Percentiles rank a stretch among this genome's conserved stretches.
Evolutionary conservation across 2,329 filamentous ascomycete species (phyloP).

Genomic region (Claviceps pusilla): DNA sequence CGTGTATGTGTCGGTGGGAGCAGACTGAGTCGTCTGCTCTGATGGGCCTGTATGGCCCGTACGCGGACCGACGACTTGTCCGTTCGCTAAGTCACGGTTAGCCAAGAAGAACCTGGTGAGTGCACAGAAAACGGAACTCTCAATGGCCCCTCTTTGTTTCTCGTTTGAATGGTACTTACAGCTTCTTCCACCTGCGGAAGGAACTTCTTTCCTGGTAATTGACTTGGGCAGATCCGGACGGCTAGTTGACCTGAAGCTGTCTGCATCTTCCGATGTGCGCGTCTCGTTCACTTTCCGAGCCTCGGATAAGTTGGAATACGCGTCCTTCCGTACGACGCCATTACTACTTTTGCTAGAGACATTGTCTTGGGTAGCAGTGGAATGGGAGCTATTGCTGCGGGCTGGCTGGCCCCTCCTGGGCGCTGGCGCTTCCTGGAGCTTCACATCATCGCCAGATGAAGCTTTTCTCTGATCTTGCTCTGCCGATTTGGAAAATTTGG

Average conservation of each 20-base stretch:
- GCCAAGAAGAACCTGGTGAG: not conserved
- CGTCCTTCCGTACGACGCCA: slow-evolving; percentile 15
- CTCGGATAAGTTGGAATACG: slow-evolving; percentile 9
- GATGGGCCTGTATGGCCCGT: not conserved
- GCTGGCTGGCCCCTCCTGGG: slow-evolving; percentile 33
- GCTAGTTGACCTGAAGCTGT: slow-evolving; percentile 26
- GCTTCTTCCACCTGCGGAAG: slow-evolving; percentile 21
- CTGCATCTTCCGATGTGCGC: slow-evolving; percentile 44
- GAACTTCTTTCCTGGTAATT: slow-evolving; percentile 52
- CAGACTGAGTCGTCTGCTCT: slow-evolving; percentile 7
- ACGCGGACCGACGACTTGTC: slow-evolving; percentile 1
- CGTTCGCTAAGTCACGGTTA: slow-evolving; percentile 2
- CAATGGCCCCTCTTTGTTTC: not conserved
- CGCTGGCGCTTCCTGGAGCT: slow-evolving; percentile 67
- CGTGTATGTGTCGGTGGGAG: slow-evolving; percentile 37
- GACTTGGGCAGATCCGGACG: slow-evolving; percentile 29
- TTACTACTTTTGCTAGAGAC: slow-evolving; percentile 21
- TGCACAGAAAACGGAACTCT: not conserved
- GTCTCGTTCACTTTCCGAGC: slow-evolving; percentile 26
- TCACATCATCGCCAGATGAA: slow-evolving; percentile 41
- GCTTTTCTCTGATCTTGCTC: slow-evolving; percentile 14
- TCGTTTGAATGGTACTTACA: slow-evolving; percentile 21
- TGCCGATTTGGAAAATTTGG: slow-evolving; percentile 30
- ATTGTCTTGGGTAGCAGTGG: slow-evolving; percentile 21
- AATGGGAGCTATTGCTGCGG: slow-evolving; percentile 28